Evolutionary conservation across 768 basidiomycete genomes (phyloP).

Genomic region (Agrocybe chaxingu): DNA sequence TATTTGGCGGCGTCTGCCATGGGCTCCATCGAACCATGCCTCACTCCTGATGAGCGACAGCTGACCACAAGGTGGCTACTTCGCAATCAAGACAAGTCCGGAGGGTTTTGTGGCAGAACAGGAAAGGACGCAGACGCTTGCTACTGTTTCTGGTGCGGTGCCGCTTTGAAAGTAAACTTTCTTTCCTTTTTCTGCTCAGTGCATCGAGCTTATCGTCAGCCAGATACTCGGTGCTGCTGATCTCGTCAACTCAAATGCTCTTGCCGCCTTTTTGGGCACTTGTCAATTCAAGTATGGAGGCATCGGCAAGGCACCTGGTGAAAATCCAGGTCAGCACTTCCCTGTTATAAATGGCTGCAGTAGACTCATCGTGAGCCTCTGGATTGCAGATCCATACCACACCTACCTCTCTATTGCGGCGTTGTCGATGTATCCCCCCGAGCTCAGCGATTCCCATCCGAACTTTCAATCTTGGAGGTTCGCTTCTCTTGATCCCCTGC

Average conservation of each 20-base stretch:
- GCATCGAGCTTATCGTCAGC: conserved; percentile 3
- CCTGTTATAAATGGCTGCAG: background rate
- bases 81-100: conserved; percentile 63
- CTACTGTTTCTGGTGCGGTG: conserved; percentile 96
- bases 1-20: conserved; percentile 39
- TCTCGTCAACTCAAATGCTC: conserved; percentile 52
- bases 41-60: conserved; percentile 39
- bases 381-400: conserved; percentile 82
- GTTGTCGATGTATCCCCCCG: conserved; percentile 62
- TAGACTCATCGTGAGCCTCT: background rate
- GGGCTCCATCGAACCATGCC: conserved; percentile 13
- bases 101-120: conserved; percentile 88
- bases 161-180: conserved; percentile 61
- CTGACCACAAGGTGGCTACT: conserved; percentile 75
- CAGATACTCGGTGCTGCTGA: conserved; percentile 68
- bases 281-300: conserved; percentile 93
- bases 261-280: conserved; percentile 60
- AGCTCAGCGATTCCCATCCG: conserved; percentile 23
- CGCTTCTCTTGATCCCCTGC: conserved; percentile 56
- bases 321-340: conserved; percentile 62
- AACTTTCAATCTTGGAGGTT: conserved; percentile 51
- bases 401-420: conserved; percentile 90
- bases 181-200: background rate
- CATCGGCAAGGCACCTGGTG: conserved; percentile 79
- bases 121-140: conserved; percentile 89